phyloP scores from a whole-genome alignment of 1,284 basidiomycete genomes.

The Anthracocystis walkeri region DNA sequence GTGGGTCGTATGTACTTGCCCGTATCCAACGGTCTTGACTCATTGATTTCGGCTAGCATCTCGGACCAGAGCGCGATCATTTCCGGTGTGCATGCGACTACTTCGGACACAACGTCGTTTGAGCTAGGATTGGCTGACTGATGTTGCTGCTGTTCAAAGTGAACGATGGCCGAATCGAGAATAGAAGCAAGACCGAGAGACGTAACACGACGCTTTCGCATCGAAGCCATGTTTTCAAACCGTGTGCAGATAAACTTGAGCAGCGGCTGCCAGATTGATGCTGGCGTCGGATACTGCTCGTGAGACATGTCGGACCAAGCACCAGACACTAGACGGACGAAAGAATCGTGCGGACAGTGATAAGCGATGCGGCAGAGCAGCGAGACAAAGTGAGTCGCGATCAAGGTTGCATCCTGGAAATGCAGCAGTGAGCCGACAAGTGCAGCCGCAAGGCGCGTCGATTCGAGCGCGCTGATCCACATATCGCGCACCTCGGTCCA shows the following conservation, averaged over 20 bases:
- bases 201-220: conserved; percentile 55
- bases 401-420: conserved; percentile 55
- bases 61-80: conserved; percentile 65
- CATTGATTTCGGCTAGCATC: conserved; percentile 57
- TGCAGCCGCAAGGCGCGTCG: conserved; percentile 49
- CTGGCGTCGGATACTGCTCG: conserved; percentile 17
- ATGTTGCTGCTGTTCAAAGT: conserved; percentile 19
- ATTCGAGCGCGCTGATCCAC: conserved; percentile 48
- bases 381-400: conserved; percentile 56
- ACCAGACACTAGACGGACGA: conserved; percentile 53
- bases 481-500: conserved; percentile 37
- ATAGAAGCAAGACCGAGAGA: conserved; percentile 59
- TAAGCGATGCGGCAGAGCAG: conserved; percentile 61
- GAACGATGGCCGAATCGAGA: conserved; percentile 29
- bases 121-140: neutral
- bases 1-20: conserved; percentile 41
- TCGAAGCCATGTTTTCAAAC: conserved; percentile 63
- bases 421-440: conserved; percentile 57
- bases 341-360: conserved; percentile 35
- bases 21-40: conserved; percentile 33
- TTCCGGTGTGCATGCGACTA: conserved; percentile 45
- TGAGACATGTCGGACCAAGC: conserved; percentile 32
- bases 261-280: conserved; percentile 38
- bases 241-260: conserved; percentile 43
- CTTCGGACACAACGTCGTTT: conserved; percentile 1